Evolutionary conservation across 202 grass and related monocot genomes (phyloP), one percentile per base, ranked within the genome.

Genomic region (Setaria viridis): DNA sequence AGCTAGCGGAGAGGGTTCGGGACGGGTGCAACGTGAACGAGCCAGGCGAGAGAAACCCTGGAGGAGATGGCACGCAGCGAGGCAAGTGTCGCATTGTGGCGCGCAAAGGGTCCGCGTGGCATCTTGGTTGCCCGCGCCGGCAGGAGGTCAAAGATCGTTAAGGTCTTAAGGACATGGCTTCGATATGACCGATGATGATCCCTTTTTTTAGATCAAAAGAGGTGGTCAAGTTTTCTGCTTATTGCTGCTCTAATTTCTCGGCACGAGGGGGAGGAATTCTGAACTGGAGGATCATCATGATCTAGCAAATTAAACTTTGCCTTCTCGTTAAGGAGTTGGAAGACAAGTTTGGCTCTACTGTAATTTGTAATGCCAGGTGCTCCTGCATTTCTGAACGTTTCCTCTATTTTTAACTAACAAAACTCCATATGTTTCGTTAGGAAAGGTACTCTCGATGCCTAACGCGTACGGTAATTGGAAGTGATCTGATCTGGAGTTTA

Each of bases 61-160:
- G 16, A 17, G 48, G 16, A 34, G 30, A 75, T 56, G 72, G 72
- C 72, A 75, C 50, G 72, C 48, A 37, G 32, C 72, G 29, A 53
- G 47, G 47, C 48, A 53, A 37, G 72, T 17, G 72, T 47, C 68
- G n/a, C 11, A 6, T 29, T 12, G 33, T 41, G 72, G 72, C 34
- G 48, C 8, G 6, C 37, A 11, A 55, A 54, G 16, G 7, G 5
- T 37, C 15, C 9, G 49, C 72, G 50, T 75, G 72, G 72, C 50
- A 12, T n/a, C 33, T 19, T 54, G 48, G 0, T 4, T 20, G 29
- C 21, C 71, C 43, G 1, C 19, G 0, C 43, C 43, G n/a, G 69
- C 45, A 16, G 45, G 45, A 39, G 4, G 62, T 66, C 63, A 66
- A 67, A 39, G 33, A 64, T 64, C 29, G 33, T 64, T 64, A 3